These are phyloP conservation scores for Penicillium rolfsii DNA, from an alignment of 2,329 filamentous ascomycete species.

Conservation along the genomic window DNA sequence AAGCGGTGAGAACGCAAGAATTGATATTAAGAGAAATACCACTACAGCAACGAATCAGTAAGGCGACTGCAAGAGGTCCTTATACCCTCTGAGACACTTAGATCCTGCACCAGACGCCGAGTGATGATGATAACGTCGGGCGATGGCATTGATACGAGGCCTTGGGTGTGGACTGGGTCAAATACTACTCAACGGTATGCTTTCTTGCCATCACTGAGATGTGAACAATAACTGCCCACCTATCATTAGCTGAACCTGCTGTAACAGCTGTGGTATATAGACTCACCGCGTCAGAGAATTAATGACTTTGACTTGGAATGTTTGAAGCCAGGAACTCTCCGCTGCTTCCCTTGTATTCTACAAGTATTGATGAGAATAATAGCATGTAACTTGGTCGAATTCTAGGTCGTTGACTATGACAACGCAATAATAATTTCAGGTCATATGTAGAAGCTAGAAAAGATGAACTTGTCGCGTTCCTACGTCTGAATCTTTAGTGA, in stretches of 20 bases:
- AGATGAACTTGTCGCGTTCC: too few relatives aligned
- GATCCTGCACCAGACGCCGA: conserved; percentile 36
- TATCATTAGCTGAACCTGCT: conserved; percentile 34
- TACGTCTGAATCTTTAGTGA: too few relatives aligned
- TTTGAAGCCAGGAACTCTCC: neutral
- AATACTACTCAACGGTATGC: conserved; percentile 37
- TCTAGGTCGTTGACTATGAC: too few relatives aligned
- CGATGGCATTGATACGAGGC: conserved; percentile 41
- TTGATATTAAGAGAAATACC: conserved; percentile 21
- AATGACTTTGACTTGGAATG: neutral
- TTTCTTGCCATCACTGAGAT: neutral
- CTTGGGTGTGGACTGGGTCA: conserved; percentile 45
- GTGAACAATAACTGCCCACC: neutral
- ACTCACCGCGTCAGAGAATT: conserved; percentile 32
- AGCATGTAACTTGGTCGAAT: too few relatives aligned
- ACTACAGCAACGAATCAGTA: conserved; percentile 17
- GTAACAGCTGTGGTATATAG: conserved; percentile 41
- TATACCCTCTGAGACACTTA: conserved; percentile 17
- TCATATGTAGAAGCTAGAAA: too few relatives aligned
- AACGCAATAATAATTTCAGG: too few relatives aligned
- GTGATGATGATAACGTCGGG: conserved; percentile 48
- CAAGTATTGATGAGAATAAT: too few relatives aligned
- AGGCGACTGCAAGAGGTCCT: conserved; percentile 10
- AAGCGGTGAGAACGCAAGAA: neutral
- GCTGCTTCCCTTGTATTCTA: neutral